These are phyloP conservation scores for Diutina ranongensis DNA, from an alignment of 1,139 yeast genomes.

Conservation along the genomic window DNA sequence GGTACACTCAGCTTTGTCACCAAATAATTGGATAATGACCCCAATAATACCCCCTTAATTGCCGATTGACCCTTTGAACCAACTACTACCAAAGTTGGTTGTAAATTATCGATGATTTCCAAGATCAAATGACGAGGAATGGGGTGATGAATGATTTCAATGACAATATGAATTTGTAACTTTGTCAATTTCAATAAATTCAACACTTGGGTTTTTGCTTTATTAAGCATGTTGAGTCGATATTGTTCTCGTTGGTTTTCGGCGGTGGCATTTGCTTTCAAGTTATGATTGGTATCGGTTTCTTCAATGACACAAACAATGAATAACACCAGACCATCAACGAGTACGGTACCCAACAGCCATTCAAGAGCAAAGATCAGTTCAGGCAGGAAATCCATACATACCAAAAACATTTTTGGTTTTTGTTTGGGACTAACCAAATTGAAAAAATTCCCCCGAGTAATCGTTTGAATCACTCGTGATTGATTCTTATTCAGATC, in stretches of 20 bases:
- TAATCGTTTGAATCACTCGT: constrained; percentile 54
- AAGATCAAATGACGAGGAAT: constrained; percentile 78
- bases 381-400: constrained; percentile 79
- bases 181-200: constrained; percentile 58
- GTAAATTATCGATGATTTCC: constrained; percentile 71
- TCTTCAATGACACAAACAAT: constrained; percentile 73
- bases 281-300: constrained; percentile 36
- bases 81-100: constrained; percentile 75
- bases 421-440: constrained; percentile 36
- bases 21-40: constrained; percentile 65
- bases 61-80: constrained; percentile 75
- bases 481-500: constrained; percentile 46
- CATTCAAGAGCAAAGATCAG: constrained; percentile 81
- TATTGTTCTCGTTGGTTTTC: constrained; percentile 37
- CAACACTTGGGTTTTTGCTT: constrained; percentile 48
- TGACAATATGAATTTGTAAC: constrained; percentile 62
- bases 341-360: constrained; percentile 78
- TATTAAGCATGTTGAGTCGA: constrained; percentile 47
- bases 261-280: constrained; percentile 28
- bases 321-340: constrained; percentile 75
- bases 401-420: constrained; percentile 63
- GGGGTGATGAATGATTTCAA: constrained; percentile 74
- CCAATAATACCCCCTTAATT: constrained; percentile 63
- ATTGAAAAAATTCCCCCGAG: constrained; percentile 59
- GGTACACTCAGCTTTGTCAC: constrained; percentile 76